Evolutionary conservation across 768 basidiomycete genomes (phyloP), one percentile per base, ranked within the genome.

Genomic region (Pleurotus salmoneostramineus): DNA sequence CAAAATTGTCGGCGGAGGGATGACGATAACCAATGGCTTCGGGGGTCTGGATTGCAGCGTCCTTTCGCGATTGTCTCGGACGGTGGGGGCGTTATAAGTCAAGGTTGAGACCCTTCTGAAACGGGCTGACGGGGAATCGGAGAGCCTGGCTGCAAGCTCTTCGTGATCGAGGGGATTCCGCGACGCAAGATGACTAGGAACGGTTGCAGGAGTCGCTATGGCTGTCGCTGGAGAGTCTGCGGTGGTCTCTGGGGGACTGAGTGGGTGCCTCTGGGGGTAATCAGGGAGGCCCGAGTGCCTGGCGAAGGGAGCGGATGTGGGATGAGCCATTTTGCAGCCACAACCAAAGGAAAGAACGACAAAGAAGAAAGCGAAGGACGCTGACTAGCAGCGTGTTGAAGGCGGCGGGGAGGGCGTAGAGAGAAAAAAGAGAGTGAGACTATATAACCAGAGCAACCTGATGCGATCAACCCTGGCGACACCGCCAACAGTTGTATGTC

Each of bases 1-100:
- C 1, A 78, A 69, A 52, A 91, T 74, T 33, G 82, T 75, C 10
- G 74, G 56, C 31, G 90, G 86, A 37, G 90, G 90, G 37, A 87
- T 70, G 21, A 91, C 81, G 40, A 91, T 77, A 14, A 92, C 74
- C 52, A 91, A 77, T 66, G 83, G 82, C 63, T 77, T 82, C 52
- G 71, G 73, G 58, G 64, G 70, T 48, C 79, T 71, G 37, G 15
- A 12, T 50, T 75, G 72, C 12, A 64, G 60, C 27, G 65, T 61
- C 60, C 77, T 74, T 17, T 80, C 80, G 50, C 72, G 76, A 47
- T 65, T 60, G 40, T 84, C 81, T 5, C 78, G 76, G 49, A 77
- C 62, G 31, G 71, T 69, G 12, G 82, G 74, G 56, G 68, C 77
- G 60, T 83, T 76, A 69, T 89, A 89, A 3, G 80, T 70, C 27